Conservation (phyloP, 1,139 yeast genomes). For the Sugiyamaella sp. region DNA sequence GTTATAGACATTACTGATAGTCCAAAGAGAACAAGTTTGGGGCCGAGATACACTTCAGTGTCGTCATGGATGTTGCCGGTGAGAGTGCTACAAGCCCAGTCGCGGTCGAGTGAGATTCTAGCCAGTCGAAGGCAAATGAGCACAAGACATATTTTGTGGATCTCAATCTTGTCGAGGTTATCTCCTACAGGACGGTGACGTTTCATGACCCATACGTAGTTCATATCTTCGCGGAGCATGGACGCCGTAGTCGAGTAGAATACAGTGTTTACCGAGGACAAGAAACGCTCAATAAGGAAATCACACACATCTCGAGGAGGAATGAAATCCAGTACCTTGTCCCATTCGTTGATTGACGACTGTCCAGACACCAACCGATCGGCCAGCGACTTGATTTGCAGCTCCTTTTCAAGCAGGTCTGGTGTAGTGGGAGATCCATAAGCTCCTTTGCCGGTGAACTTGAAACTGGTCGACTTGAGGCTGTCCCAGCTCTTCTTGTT, state of each 20-base stretch:
- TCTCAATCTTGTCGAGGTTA: slow-evolving; percentile 23
- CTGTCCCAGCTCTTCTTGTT: slow-evolving; percentile 18
- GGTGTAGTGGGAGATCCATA: slow-evolving; percentile 3
- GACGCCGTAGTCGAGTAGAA: slow-evolving; percentile 25
- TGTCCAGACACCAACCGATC: slow-evolving; percentile 12
- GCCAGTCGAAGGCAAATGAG: slow-evolving; percentile 27
- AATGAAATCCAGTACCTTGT: slow-evolving; percentile 25
- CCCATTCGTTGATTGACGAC: slow-evolving; percentile 23
- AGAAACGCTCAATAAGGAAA: slow-evolving; percentile 24
- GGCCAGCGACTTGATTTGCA: slow-evolving; percentile 14
- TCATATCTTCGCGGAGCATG: slow-evolving; percentile 23
- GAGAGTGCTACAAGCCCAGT: slow-evolving; percentile 21
- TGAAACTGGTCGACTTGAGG: background rate
- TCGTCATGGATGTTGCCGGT: slow-evolving; percentile 23
- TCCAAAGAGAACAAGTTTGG: slow-evolving; percentile 20
- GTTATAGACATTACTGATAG: slow-evolving; percentile 24
- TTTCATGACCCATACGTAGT: slow-evolving; percentile 24
- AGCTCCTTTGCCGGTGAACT: background rate
- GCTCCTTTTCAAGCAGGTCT: slow-evolving; percentile 11
- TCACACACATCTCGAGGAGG: slow-evolving; percentile 28
- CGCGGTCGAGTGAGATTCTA: slow-evolving; percentile 20
- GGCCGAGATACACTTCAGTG: slow-evolving; percentile 22
- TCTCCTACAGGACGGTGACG: slow-evolving; percentile 20
- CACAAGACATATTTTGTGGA: slow-evolving; percentile 30
- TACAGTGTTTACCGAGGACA: slow-evolving; percentile 26